Conservation (phyloP, 441 rosid species). For the Eutrema salsugineum region DNA sequence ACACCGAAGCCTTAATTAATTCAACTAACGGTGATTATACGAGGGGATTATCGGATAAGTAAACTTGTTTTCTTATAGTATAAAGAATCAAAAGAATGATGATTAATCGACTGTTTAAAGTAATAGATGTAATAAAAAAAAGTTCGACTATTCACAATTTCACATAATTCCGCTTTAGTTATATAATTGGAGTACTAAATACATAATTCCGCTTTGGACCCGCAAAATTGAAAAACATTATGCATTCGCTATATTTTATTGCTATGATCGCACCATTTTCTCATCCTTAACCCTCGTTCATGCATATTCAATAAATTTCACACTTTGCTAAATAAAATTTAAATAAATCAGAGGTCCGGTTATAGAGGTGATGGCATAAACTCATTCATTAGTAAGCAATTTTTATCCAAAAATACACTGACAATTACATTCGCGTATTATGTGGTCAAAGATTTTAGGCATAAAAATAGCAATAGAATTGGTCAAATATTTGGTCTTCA, state of each 20-base stretch:
- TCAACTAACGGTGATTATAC: not conserved
- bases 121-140: no score
- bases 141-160: no score
- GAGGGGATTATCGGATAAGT: not conserved
- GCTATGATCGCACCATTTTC: no score
- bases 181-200: not conserved
- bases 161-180: not conserved
- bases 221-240: no score
- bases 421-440: not conserved
- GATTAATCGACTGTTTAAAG: no score
- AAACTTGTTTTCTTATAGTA: not conserved
- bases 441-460: not conserved
- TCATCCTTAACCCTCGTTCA: no score
- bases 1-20: not conserved
- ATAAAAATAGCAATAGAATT: not conserved
- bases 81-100: no score
- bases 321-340: no score
- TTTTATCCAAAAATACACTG: not conserved
- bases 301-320: no score
- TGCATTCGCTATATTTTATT: no score
- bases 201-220: not conserved
- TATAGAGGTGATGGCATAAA: not conserved
- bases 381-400: not conserved
- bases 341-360: no score
- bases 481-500: conserved; percentile 20